A percentile compares a stretch with the other conserved stretches of the same genome.
phyloP scores from a whole-genome alignment of 495 filamentous ascomycete species.

The Penicillium paxilli region DNA sequence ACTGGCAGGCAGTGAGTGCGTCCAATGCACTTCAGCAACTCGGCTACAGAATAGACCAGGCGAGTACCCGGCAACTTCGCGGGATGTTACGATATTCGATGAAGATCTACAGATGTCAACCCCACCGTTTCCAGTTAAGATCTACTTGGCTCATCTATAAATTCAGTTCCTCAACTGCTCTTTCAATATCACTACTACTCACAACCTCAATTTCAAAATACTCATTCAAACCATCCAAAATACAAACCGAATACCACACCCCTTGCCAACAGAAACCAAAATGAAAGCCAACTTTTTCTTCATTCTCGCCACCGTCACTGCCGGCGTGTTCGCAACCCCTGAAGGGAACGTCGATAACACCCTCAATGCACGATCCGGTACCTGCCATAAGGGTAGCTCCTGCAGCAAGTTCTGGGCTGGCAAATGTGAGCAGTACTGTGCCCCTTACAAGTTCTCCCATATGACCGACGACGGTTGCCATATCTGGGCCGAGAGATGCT shows the following conservation, averaged over 20 bases:
- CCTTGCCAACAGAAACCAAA: not conserved
- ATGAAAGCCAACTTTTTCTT: constrained; percentile 7
- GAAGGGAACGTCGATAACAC: not conserved
- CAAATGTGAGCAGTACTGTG: constrained; percentile 12
- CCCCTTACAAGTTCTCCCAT: constrained; percentile 6
- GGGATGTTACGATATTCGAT: not conserved
- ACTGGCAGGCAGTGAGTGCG: no score
- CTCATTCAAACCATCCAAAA: not conserved
- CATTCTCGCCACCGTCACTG: not conserved
- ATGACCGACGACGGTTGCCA: constrained; percentile 7
- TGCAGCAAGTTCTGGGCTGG: constrained; percentile 10
- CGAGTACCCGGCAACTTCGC: not conserved
- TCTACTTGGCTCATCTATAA: not conserved
- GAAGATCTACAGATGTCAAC: not conserved
- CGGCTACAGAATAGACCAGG: not conserved
- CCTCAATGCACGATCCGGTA: not conserved
- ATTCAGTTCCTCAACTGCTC: not conserved
- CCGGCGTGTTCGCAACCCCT: constrained; percentile 2
- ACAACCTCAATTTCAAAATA: not conserved
- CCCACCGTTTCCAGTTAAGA: not conserved
- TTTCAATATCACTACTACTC: not conserved
- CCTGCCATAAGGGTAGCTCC: constrained; percentile 5
- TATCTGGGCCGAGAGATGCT: constrained; percentile 15
- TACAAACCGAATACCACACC: not conserved
- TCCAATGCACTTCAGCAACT: no score